Conservation (phyloP, 441 rosid genomes). For the Biscutella auriculata region DNA sequence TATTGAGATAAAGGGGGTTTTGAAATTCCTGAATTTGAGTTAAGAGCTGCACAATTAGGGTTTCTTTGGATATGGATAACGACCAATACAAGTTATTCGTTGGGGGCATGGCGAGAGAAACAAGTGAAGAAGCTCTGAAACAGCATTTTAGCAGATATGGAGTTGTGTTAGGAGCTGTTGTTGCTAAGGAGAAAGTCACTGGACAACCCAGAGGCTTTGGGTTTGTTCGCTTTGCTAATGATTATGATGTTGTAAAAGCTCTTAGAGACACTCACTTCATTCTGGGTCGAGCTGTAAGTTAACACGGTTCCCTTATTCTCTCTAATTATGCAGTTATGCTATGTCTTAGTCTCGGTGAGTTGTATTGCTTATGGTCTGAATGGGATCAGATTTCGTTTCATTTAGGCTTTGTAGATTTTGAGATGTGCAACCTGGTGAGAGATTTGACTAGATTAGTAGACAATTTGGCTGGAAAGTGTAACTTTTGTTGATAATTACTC, state of each 20-base stretch:
- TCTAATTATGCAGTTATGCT: too few species aligned
- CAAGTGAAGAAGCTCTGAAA: slow-evolving; percentile 41
- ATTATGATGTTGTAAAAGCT: slow-evolving; percentile 38
- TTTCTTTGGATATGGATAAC: slow-evolving; percentile 30
- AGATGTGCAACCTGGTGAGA: not conserved
- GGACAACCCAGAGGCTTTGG: slow-evolving; percentile 55
- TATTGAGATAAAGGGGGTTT: not conserved
- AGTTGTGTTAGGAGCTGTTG: slow-evolving; percentile 31
- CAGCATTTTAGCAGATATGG: slow-evolving; percentile 64
- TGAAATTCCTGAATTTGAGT: not conserved
- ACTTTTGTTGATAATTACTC: not conserved
- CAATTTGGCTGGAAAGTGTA: not conserved
- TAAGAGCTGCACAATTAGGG: slow-evolving; percentile 22
- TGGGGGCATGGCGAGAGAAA: slow-evolving; percentile 56
- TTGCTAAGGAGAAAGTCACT: slow-evolving; percentile 43
- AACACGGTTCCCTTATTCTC: not conserved
- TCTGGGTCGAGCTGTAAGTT: slow-evolving; percentile 54
- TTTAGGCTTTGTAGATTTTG: not conserved
- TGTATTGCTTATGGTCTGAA: too few species aligned
- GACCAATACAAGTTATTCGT: slow-evolving; percentile 53
- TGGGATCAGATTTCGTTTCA: not conserved
- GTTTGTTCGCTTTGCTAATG: slow-evolving; percentile 54
- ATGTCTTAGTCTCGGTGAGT: too few species aligned
- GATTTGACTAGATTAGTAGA: not conserved
- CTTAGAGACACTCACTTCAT: slow-evolving; percentile 45